A percentile compares a stretch with the other conserved stretches of the same genome.
These are phyloP conservation scores for Pseudogymnoascus sp. DNA, from an alignment of 2,329 filamentous ascomycete species.

Conservation along the genomic window DNA sequence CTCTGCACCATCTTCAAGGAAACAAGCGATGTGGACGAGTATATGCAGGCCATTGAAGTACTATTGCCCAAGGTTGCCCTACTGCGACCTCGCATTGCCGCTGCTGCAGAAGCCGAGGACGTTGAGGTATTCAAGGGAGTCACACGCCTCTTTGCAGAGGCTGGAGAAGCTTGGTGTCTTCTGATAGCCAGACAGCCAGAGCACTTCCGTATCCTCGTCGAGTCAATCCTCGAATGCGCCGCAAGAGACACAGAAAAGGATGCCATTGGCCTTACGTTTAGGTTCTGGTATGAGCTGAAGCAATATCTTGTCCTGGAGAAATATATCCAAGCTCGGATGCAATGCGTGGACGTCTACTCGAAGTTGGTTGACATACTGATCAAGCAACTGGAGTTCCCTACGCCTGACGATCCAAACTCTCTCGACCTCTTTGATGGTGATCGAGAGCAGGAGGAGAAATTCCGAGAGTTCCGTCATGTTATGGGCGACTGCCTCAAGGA, in stretches of 20 bases:
- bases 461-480: constrained; percentile 88
- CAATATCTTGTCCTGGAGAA: constrained; percentile 87
- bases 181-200: constrained; percentile 76
- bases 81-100: constrained; percentile 66
- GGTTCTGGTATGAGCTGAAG: constrained; percentile 98
- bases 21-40: constrained; percentile 89
- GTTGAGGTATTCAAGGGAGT: constrained; percentile 77
- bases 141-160: constrained; percentile 84
- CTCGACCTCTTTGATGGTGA: constrained; percentile 90
- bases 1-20: constrained; percentile 86
- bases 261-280: constrained; percentile 87
- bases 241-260: constrained; percentile 81
- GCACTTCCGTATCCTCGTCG: constrained; percentile 77
- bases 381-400: constrained; percentile 79
- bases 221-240: constrained; percentile 86
- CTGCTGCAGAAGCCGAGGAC: constrained; percentile 73
- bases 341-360: constrained; percentile 74
- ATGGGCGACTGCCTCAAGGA: constrained; percentile 99
- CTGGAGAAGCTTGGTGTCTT: constrained; percentile 90
- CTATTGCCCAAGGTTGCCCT: constrained; percentile 75
- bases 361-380: constrained; percentile 90
- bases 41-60: constrained; percentile 68
- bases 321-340: constrained; percentile 72
- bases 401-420: constrained; percentile 62
- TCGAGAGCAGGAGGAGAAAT: constrained; percentile 91